A percentile compares a stretch with the other conserved stretches of the same genome.
These are phyloP conservation scores for Exophiala spinifera DNA, from an alignment of 2,329 filamentous ascomycete genomes.

Conservation along the genomic window DNA sequence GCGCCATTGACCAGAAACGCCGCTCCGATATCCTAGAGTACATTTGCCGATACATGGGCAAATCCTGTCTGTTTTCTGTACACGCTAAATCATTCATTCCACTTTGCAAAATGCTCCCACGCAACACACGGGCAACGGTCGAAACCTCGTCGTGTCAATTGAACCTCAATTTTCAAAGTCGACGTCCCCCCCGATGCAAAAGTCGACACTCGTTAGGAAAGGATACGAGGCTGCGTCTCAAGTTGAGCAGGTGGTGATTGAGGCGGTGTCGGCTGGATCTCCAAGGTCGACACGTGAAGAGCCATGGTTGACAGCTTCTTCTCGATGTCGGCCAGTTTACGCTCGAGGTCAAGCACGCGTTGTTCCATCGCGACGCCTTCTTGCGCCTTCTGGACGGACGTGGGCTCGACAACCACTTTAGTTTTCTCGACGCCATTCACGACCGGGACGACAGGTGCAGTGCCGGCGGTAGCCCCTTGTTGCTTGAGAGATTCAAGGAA, in stretches of 20 bases:
- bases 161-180: too few species aligned
- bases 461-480: too few species aligned
- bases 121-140: too few species aligned
- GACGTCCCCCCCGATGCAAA: too few species aligned
- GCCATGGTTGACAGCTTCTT: constrained; percentile 9
- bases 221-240: neutral
- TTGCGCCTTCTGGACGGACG: neutral
- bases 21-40: too few species aligned
- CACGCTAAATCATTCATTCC: too few species aligned
- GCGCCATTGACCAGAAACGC: too few species aligned
- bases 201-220: neutral
- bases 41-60: too few species aligned
- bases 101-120: too few species aligned
- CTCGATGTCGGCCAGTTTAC: constrained; percentile 18
- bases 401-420: neutral
- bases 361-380: constrained; percentile 11
- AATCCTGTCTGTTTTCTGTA: too few species aligned
- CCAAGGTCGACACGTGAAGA: constrained; percentile 12
- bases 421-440: neutral
- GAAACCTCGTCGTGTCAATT: too few species aligned
- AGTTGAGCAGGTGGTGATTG: constrained; percentile 7
- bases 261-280: constrained; percentile 15
- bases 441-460: neutral
- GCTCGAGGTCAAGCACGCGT: constrained; percentile 13
- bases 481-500: constrained; percentile 13